Evolutionary conservation across 345 rosid species (phyloP).

Genomic region (Melaleuca alternifolia): DNA sequence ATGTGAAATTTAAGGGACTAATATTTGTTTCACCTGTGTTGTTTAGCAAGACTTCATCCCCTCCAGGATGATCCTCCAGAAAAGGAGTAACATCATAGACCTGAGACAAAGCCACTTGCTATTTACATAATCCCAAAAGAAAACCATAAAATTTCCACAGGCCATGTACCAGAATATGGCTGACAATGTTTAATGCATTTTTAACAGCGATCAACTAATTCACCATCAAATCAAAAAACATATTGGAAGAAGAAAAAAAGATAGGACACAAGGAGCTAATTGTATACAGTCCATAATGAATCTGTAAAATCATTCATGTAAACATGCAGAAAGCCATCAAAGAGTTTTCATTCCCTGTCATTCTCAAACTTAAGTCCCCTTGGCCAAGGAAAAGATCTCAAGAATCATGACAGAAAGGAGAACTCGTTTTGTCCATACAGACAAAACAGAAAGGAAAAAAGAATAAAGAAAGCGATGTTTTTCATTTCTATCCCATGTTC

Average conservation of each 20-base stretch:
- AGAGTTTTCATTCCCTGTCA: neutral
- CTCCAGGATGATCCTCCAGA: constrained; percentile 87
- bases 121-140: neutral
- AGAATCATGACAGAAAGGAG: neutral
- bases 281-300: neutral
- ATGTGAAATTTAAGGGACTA: neutral
- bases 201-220: neutral
- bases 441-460: neutral
- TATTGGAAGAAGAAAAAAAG: neutral
- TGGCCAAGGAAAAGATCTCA: neutral
- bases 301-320: neutral
- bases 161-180: neutral
- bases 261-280: neutral
- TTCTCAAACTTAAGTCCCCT: neutral
- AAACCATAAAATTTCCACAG: neutral
- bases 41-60: constrained; percentile 69
- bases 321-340: neutral
- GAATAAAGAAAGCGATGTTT: neutral
- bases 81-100: constrained; percentile 73
- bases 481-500: neutral
- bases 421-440: neutral
- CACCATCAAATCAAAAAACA: neutral
- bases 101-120: constrained; percentile 17
- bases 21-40: constrained; percentile 37
- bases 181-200: neutral